phyloP scores from a whole-genome alignment of 2,329 filamentous ascomycete genomes.

The Ophiostoma ulmi region DNA sequence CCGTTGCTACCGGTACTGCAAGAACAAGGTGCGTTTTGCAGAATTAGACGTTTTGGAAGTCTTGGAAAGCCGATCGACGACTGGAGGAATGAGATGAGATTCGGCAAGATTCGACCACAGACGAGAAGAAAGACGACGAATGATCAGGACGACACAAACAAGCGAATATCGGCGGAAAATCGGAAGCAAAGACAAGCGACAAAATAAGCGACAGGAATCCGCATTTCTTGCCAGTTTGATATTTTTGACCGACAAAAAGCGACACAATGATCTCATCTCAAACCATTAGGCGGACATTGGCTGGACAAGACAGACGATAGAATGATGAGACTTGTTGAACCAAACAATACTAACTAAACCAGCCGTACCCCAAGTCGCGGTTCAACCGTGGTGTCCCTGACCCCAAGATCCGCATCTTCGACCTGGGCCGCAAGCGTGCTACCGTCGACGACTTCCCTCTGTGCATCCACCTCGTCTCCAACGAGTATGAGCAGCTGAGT shows the following conservation, averaged over 20 bases:
- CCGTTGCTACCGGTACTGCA: slow-evolving; percentile 99
- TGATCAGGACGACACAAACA: neutral
- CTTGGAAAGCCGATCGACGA: slow-evolving; percentile 17
- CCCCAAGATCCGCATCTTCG: slow-evolving; percentile 91
- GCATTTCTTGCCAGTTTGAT: neutral
- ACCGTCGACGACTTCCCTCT: slow-evolving; percentile 99
- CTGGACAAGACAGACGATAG: neutral
- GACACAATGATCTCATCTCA: neutral
- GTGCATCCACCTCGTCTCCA: slow-evolving; percentile 98
- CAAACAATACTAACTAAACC: slow-evolving; percentile 16
- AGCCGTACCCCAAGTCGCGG: slow-evolving; percentile 98
- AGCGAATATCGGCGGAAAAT: neutral
- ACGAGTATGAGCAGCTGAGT: slow-evolving; percentile 99
- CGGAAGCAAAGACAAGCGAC: neutral
- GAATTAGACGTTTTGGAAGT: neutral
- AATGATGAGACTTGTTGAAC: neutral
- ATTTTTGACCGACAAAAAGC: neutral
- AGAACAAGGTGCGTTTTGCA: slow-evolving; percentile 85
- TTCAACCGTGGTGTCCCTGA: slow-evolving; percentile 99
- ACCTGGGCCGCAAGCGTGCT: slow-evolving; percentile 96
- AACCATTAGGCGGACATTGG: neutral
- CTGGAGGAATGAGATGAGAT: slow-evolving; percentile 1
- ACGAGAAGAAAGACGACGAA: slow-evolving; percentile 12
- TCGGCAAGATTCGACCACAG: neutral
- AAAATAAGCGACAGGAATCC: neutral